Evolutionary conservation across 805 yeast genomes (phyloP), one percentile per base, ranked within the genome.

Genomic region (Candida suzukii): DNA sequence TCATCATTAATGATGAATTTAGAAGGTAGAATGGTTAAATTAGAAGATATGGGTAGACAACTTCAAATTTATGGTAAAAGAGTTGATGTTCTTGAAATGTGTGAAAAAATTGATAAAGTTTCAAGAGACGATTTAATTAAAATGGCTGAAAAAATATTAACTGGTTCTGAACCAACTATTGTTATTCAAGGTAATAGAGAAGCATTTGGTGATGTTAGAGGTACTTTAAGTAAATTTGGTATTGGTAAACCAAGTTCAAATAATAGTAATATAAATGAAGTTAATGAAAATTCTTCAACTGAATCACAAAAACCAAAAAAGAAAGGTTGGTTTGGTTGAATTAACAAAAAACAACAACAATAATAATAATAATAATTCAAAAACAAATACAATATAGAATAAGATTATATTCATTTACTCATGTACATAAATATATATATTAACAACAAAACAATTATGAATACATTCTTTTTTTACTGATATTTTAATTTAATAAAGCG

Each of bases 21-120:
- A 37, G 99, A 93, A 61, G 81, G 93, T 48, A 88, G 85, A 58
- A 73, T 91, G 71, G 95, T 95, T n/a, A 90, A 87, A 56, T 68
- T 93, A 42, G 99, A 93, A 63, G 99, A 93, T 55, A 71, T 90
- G 64, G 98, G 98, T 13, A 78, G 98, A 61, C 99, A 93, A 61
- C 78, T 93, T 21, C 95, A 86, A 61, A 77, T 86, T 36, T 88
- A 84, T 57, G 87, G 88, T 34, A 74, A 74, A 49, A 76, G 84
- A 48, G 74, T 90, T 9, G 78, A 85, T 13, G 81, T 88, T 9
- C 66, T 70, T 27, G 95, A 88, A 53, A 88, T 91, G 95, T 81
- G 91, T 42, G 66, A 61, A 7, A 78, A 79, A 53, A 88, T 93
- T 46, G 88, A 84, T 44, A 57, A 60, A 11, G 73, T 93, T 46